phyloP scores from a whole-genome alignment of 1,139 yeast genomes.

The Eremothecium sinecaudum region DNA sequence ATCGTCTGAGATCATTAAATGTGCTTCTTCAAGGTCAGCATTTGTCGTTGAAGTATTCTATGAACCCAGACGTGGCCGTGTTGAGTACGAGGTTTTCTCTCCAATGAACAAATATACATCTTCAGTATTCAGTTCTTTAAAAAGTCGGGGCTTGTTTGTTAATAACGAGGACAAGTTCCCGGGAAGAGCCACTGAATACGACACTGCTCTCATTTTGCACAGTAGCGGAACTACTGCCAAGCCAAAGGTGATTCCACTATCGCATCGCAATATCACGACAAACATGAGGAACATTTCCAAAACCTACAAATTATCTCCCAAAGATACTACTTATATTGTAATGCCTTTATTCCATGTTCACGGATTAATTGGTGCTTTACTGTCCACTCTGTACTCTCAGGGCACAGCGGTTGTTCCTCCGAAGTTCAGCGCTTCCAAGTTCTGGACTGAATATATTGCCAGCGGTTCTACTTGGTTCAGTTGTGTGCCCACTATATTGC shows the following conservation, averaged over 20 bases:
- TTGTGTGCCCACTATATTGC: conserved; percentile 66
- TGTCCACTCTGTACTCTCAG: conserved; percentile 51
- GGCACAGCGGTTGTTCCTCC: conserved; percentile 52
- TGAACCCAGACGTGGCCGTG: conserved; percentile 32
- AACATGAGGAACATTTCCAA: conserved; percentile 47
- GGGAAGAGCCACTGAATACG: conserved; percentile 37
- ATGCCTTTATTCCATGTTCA: conserved; percentile 73
- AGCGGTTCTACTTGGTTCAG: conserved; percentile 56
- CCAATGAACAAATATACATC: conserved; percentile 24
- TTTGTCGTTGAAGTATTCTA: conserved; percentile 45
- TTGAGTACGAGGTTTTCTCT: conserved; percentile 36
- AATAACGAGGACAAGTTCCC: conserved; percentile 32
- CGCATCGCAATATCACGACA: conserved; percentile 51
- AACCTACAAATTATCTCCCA: conserved; percentile 42
- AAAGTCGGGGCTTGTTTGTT: conserved; percentile 25
- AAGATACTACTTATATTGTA: conserved; percentile 49
- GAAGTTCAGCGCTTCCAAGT: conserved; percentile 46
- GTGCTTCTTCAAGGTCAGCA: conserved; percentile 41
- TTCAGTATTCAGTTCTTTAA: conserved; percentile 28
- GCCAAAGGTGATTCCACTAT: conserved; percentile 61
- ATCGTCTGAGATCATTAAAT: conserved; percentile 38
- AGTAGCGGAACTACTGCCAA: conserved; percentile 67
- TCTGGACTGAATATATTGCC: conserved; percentile 47
- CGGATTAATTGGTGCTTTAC: conserved; percentile 53
- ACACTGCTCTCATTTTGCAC: conserved; percentile 54